Evolutionary conservation across 2,329 filamentous ascomycete species (phyloP).

Genomic region (Colletotrichum sp.): DNA sequence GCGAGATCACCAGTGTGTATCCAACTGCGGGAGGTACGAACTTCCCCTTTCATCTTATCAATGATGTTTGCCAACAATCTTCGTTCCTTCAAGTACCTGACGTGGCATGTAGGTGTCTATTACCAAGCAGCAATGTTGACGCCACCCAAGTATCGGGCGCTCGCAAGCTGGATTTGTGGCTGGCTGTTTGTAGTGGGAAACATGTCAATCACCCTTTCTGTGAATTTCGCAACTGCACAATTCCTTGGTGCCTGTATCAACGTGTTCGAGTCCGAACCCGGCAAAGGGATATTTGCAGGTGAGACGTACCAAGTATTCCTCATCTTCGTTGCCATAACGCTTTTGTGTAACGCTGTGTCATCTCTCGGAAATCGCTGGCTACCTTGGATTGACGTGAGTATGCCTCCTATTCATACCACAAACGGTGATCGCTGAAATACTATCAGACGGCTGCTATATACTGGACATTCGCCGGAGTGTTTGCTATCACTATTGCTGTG

Average conservation of each 20-base stretch:
- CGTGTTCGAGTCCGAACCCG: constrained; percentile 53
- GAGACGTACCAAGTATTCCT: constrained; percentile 71
- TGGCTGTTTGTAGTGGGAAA: constrained; percentile 82
- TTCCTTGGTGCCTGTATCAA: constrained; percentile 61
- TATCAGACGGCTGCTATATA: constrained; percentile 72
- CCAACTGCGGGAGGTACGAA: constrained; percentile 70
- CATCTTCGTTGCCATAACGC: constrained; percentile 73
- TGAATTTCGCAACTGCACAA: constrained; percentile 80
- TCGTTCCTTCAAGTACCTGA: neutral
- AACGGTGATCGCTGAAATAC: neutral
- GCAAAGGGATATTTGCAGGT: constrained; percentile 47
- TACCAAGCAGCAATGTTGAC: constrained; percentile 81
- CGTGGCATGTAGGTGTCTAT: constrained; percentile 58
- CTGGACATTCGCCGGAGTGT: constrained; percentile 75
- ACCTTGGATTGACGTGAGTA: constrained; percentile 70
- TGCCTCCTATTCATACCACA: neutral
- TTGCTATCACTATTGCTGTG: constrained; percentile 67
- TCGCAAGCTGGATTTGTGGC: constrained; percentile 74
- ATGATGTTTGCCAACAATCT: neutral
- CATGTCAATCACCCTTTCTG: constrained; percentile 82
- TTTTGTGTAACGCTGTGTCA: constrained; percentile 71
- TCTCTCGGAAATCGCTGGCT: constrained; percentile 71
- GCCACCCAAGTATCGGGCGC: constrained; percentile 61
- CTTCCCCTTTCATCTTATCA: neutral
- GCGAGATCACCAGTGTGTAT: constrained; percentile 78